Evolutionary conservation across 768 basidiomycete species (phyloP).

Genomic region (Lentinula raphanica): DNA sequence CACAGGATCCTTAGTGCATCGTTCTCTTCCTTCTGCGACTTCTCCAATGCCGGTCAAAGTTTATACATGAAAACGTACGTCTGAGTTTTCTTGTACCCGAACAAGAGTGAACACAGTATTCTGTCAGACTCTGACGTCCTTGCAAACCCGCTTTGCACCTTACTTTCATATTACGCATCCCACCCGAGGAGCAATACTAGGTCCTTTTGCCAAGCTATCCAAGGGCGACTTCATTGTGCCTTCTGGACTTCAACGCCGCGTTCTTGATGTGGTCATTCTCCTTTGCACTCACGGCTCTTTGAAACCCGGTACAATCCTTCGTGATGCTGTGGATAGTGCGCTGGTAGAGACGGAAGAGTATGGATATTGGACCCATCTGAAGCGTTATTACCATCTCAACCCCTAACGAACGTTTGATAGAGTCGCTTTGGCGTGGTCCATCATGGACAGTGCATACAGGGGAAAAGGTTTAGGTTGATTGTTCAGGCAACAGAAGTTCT

Average conservation of each 20-base stretch:
- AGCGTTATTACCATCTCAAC: not conserved
- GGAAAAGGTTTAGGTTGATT: too few relatives aligned
- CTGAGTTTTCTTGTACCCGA: not conserved
- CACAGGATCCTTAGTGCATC: slow-evolving; percentile 35
- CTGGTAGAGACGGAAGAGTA: slow-evolving; percentile 32
- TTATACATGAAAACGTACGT: slow-evolving; percentile 18
- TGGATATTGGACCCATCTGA: slow-evolving; percentile 34
- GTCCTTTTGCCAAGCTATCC: slow-evolving; percentile 75
- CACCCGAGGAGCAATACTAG: slow-evolving; percentile 63
- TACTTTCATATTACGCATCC: slow-evolving; percentile 79
- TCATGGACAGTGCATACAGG: too few relatives aligned
- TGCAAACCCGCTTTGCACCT: slow-evolving; percentile 63
- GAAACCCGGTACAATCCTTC: slow-evolving; percentile 9
- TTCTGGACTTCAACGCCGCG: slow-evolving; percentile 46
- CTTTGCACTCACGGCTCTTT: slow-evolving; percentile 11
- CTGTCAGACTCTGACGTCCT: slow-evolving; percentile 37
- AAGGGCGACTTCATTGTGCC: slow-evolving; percentile 2
- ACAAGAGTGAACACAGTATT: not conserved
- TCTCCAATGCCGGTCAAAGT: slow-evolving; percentile 47
- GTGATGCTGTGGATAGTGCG: slow-evolving; percentile 30
- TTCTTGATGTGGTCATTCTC: slow-evolving; percentile 54
- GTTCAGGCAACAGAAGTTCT: too few relatives aligned
- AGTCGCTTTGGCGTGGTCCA: too few relatives aligned
- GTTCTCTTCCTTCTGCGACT: slow-evolving; percentile 60
- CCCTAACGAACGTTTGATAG: too few relatives aligned